phyloP scores from a whole-genome alignment of 192 early-diverging fungal genomes.

The Spizellomyces sp. region DNA sequence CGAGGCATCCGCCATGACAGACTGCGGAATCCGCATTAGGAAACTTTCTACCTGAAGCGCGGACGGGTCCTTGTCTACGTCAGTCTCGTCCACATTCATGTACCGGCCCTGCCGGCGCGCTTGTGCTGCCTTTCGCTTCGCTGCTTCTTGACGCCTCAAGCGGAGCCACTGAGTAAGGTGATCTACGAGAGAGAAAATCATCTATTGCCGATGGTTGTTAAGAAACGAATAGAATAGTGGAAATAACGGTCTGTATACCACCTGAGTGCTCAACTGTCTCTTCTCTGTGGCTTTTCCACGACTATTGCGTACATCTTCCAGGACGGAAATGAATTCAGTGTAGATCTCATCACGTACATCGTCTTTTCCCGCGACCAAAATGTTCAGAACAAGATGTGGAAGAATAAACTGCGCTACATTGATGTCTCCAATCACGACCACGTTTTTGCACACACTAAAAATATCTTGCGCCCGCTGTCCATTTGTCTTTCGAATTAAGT shows the following conservation, averaged over 20 bases:
- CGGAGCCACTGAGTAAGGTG: constrained; percentile 55
- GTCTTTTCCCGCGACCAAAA: constrained; percentile 41
- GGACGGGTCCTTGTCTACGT: constrained; percentile 24
- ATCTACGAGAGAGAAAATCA: constrained; percentile 58
- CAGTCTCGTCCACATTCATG: constrained; percentile 30
- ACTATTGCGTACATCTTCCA: constrained; percentile 25
- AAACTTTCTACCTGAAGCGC: constrained; percentile 45
- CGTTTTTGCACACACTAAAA: constrained; percentile 41
- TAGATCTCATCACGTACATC: constrained; percentile 29
- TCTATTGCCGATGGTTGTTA: constrained; percentile 25
- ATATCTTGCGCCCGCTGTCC: constrained; percentile 35
- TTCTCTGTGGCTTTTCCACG: constrained; percentile 27
- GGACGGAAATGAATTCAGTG: constrained; percentile 47
- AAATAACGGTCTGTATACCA: constrained; percentile 12
- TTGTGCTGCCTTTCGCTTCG: constrained; percentile 26
- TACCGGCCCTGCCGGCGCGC: constrained; percentile 24
- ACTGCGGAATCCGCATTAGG: constrained; percentile 62
- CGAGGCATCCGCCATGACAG: constrained; percentile 63
- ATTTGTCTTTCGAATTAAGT: constrained; percentile 43
- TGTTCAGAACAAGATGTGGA: constrained; percentile 56
- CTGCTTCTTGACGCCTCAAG: constrained; percentile 22
- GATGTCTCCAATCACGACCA: constrained; percentile 44
- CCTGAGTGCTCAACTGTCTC: constrained; percentile 47
- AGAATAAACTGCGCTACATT: constrained; percentile 48
- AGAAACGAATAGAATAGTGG: not conserved